These are phyloP conservation scores for Teratosphaeria gauchensis DNA, from an alignment of 2,329 filamentous ascomycete species.

Conservation along the genomic window DNA sequence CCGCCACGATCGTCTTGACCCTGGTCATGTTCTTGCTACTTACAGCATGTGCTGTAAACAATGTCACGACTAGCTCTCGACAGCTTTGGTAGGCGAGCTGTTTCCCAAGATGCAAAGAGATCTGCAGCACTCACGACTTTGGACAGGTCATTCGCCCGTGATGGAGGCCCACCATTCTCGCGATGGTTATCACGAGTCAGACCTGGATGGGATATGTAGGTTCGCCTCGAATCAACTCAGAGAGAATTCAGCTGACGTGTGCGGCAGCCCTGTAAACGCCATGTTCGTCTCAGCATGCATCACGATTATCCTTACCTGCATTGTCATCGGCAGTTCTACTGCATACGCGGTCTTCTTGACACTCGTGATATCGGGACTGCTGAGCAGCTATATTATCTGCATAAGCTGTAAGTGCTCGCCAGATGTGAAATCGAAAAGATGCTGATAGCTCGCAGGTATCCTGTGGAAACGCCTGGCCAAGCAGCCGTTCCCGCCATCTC, in stretches of 20 bases:
- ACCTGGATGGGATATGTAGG: constrained; percentile 3
- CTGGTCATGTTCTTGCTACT: constrained; percentile 7
- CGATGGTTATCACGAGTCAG: constrained; percentile 11
- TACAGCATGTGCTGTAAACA: constrained; percentile 1
- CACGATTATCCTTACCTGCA: constrained; percentile 22
- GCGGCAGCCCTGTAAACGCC: constrained; percentile 15
- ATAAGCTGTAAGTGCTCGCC: constrained; percentile 17
- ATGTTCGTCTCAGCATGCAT: constrained; percentile 13
- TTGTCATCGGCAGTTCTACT: constrained; percentile 29
- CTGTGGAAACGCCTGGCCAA: constrained; percentile 27
- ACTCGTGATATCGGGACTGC: constrained; percentile 28
- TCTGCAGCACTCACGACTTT: not conserved
- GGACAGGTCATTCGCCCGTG: constrained; percentile 28
- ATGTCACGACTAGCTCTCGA: constrained; percentile 1
- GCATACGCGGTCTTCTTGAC: constrained; percentile 35
- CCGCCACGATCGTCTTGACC: constrained; percentile 9
- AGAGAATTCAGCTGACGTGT: not conserved
- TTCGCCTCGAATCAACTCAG: not conserved
- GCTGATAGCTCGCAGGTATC: constrained; percentile 7
- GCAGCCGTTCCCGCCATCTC: constrained; percentile 26
- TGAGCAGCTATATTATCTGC: constrained; percentile 31
- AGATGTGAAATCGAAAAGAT: no score
- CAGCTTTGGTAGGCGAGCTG: not conserved
- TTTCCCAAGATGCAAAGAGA: not conserved
- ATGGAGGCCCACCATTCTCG: constrained; percentile 15